Evolutionary conservation across 768 basidiomycete genomes (phyloP).

Genomic region (Lactarius trivialis): DNA sequence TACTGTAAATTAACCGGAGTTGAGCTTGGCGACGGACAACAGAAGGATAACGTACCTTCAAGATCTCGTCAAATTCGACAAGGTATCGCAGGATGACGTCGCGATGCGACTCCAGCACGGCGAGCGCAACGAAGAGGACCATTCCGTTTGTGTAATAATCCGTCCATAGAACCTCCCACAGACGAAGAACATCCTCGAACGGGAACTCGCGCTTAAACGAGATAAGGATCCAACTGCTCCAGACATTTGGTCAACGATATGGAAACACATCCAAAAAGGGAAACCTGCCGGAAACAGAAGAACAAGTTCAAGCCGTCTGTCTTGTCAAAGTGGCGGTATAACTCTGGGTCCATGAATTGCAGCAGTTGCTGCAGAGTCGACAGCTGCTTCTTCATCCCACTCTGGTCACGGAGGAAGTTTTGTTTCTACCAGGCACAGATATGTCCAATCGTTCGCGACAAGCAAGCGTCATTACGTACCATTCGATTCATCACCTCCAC

Average conservation of each 20-base stretch:
- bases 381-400: slow-evolving; percentile 95
- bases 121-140: slow-evolving; percentile 90
- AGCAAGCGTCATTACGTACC: slow-evolving; percentile 41
- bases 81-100: slow-evolving; percentile 94
- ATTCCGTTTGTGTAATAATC: slow-evolving; percentile 85
- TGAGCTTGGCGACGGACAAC: background rate
- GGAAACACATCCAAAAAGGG: background rate
- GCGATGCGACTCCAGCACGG: slow-evolving; percentile 89
- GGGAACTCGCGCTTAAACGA: slow-evolving; percentile 95
- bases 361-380: slow-evolving; percentile 86
- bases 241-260: background rate
- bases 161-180: slow-evolving; percentile 96
- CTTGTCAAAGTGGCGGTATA: slow-evolving; percentile 88
- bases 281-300: slow-evolving; percentile 91
- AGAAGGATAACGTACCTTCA: slow-evolving; percentile 43
- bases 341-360: slow-evolving; percentile 89
- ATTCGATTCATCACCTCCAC: slow-evolving; percentile 92
- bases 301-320: slow-evolving; percentile 88
- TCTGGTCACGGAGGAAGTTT: slow-evolving; percentile 94
- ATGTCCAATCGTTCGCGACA: background rate
- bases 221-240: slow-evolving; percentile 77
- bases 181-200: slow-evolving; percentile 79
- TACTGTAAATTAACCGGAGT: slow-evolving; percentile 44
- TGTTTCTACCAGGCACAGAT: slow-evolving; percentile 52
- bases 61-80: slow-evolving; percentile 85